A percentile compares a stretch with the other conserved stretches of the same genome.
Conservation (phyloP, 1,284 basidiomycete genomes). For the Puccinia hordei region DNA sequence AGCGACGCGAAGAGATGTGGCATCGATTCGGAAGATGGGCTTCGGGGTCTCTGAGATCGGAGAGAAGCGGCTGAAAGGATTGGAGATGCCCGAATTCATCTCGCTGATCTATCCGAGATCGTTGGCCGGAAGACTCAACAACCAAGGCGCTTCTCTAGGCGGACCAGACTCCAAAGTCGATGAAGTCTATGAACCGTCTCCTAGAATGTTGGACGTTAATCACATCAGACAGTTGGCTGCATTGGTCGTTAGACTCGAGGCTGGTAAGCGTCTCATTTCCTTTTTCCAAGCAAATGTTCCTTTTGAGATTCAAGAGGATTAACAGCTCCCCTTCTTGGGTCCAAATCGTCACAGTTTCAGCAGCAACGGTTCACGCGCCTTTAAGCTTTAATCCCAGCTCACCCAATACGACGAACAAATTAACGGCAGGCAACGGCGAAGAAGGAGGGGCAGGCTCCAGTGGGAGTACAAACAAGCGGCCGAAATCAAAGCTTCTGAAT, state of each 20-base stretch:
- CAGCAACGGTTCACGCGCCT: slow-evolving; percentile 43
- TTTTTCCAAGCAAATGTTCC: slow-evolving; percentile 63
- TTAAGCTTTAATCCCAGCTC: slow-evolving; percentile 28
- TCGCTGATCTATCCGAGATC: slow-evolving; percentile 79
- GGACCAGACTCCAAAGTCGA: slow-evolving; percentile 51
- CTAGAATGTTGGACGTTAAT: slow-evolving; percentile 70
- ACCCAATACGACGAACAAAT: slow-evolving; percentile 11
- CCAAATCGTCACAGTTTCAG: slow-evolving; percentile 35
- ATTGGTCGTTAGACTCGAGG: slow-evolving; percentile 80
- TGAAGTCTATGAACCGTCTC: slow-evolving; percentile 59
- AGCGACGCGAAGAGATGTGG: slow-evolving; percentile 62
- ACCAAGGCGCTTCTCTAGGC: slow-evolving; percentile 46
- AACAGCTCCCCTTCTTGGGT: slow-evolving; percentile 52
- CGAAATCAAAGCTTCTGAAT: slow-evolving; percentile 58
- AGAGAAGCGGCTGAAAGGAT: slow-evolving; percentile 87
- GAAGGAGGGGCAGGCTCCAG: not conserved
- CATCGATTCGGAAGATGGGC: slow-evolving; percentile 74
- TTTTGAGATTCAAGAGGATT: slow-evolving; percentile 26
- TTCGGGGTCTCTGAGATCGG: slow-evolving; percentile 77
- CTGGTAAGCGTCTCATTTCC: slow-evolving; percentile 63
- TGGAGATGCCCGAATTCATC: slow-evolving; percentile 77
- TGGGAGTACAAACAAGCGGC: slow-evolving; percentile 8
- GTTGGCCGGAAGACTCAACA: slow-evolving; percentile 70
- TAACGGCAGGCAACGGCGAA: not conserved
- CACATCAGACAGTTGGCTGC: slow-evolving; percentile 77